Conservation (phyloP, 306 rosid genomes). For the Malus orientalis region DNA sequence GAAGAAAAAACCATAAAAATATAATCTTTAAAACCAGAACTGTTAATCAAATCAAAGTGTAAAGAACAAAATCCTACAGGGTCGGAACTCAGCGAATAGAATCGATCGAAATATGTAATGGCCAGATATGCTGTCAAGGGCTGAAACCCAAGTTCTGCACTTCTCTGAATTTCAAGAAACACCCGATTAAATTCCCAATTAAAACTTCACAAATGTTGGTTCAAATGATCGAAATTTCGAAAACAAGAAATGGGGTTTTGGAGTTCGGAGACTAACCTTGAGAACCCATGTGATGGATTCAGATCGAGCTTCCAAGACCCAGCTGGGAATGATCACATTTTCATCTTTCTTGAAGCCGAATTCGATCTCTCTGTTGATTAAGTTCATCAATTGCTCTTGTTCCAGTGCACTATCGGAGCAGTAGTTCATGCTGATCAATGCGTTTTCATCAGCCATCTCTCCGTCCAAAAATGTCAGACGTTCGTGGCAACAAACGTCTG, state of each 20-base stretch:
- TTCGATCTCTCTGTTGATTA: constrained; percentile 46
- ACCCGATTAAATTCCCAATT: not conserved
- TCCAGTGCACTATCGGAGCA: too few relatives aligned
- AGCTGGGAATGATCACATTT: constrained; percentile 14
- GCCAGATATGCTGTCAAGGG: constrained; percentile 75
- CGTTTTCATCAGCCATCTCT: constrained; percentile 8
- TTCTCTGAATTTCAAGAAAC: constrained; percentile 36
- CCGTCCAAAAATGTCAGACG: not conserved
- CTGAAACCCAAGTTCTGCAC: constrained; percentile 57
- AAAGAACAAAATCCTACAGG: constrained; percentile 33
- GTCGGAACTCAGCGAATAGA: constrained; percentile 31
- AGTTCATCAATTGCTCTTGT: not conserved
- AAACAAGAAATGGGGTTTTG: not conserved
- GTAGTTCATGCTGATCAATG: not conserved
- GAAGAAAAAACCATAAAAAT: too few relatives aligned
- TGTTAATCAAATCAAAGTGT: too few relatives aligned
- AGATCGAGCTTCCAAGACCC: constrained; percentile 43
- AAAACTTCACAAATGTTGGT: not conserved
- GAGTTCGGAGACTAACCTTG: constrained; percentile 41
- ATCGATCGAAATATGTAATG: constrained; percentile 65
- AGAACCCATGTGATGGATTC: constrained; percentile 74
- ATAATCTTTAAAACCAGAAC: too few relatives aligned
- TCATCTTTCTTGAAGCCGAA: constrained; percentile 42
- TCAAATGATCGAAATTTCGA: too few relatives aligned
- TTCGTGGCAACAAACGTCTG: constrained; percentile 39